These are phyloP conservation scores for Fusarium domesticum DNA, from an alignment of 2,329 filamentous ascomycete species.

Conservation along the genomic window DNA sequence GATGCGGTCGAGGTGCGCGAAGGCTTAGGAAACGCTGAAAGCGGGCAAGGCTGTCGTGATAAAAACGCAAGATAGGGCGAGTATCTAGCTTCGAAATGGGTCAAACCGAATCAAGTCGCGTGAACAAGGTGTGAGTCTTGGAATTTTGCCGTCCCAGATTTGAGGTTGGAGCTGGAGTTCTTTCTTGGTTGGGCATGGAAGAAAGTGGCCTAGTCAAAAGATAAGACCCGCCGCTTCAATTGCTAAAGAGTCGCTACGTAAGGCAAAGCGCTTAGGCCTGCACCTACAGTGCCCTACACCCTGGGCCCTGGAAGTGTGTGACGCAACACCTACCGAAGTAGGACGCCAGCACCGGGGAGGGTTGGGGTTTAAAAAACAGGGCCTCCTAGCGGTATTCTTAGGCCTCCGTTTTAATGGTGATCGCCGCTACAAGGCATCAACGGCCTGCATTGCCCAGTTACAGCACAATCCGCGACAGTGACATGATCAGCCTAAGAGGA, in stretches of 20 bases:
- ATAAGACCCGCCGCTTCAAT: not conserved
- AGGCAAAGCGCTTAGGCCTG: not conserved
- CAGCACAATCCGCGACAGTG: not conserved
- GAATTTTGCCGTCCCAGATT: conserved; percentile 12
- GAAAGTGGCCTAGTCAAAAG: conserved; percentile 1
- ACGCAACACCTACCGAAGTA: not conserved
- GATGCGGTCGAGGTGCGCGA: not conserved
- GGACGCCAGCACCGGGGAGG: not conserved
- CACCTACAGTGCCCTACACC: not conserved
- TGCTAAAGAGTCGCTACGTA: not conserved
- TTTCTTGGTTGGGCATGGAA: conserved; percentile 7
- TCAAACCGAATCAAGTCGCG: conserved; percentile 11
- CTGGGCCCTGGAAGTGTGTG: not conserved
- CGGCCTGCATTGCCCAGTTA: not conserved
- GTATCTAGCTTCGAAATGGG: conserved; percentile 2
- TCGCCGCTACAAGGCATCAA: not conserved
- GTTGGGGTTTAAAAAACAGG: not conserved
- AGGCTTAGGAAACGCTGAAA: not conserved
- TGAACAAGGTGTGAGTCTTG: conserved; percentile 9
- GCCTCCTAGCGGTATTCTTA: not conserved
- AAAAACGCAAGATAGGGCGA: conserved; percentile 20
- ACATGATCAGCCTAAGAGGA: not conserved
- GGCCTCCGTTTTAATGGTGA: not conserved
- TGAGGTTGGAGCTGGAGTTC: conserved; percentile 4
- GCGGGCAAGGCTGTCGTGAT: too few species aligned